Evolutionary conservation across 2,329 filamentous ascomycete species (phyloP), one percentile per base, ranked within the genome.

Genomic region (Exophiala alcalophila): DNA sequence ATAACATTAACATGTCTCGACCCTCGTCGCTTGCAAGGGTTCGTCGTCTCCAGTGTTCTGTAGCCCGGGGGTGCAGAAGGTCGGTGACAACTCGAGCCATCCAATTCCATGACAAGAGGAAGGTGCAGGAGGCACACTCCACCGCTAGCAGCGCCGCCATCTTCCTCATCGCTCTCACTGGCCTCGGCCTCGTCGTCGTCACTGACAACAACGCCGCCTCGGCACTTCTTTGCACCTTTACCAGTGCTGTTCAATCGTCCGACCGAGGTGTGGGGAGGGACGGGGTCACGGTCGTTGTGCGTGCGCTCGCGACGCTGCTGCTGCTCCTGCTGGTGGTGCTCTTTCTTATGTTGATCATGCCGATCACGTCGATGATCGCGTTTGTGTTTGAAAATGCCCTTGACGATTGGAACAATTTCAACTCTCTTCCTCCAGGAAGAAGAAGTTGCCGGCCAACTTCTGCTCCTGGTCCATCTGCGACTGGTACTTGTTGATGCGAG

Each of bases 401-500:
- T 60, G 7, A 27, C 23, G 12, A n/a, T 65, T 41, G 37, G 19
- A 64, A 75, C 77, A 74, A 78, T 73, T 87, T 82, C 73, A 83
- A 70, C 71, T 77, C 63, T 81, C 77, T 61, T 96, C 90, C 67
- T 97, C 91, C 67, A 97, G 68, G 85, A 97, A 97, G 83, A 95
- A 96, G 73, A 85, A 98, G 72, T 97, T 97, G 59, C 94, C 94
- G 54, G 70, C 71, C 60, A 89, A 59, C 77, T 98, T 98, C 77
- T 98, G 92, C 65, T 97, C 92, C 67, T 96, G 90, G 68, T 98
- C 92, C 57, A 97, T 79, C 74, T 98, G 92, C 63, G 86, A 92
- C 68, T 90, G 83, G 62, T 81, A 73, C 79, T 98, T 98, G 80
- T 98, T 98, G 76, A 98, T 98, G 71, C 94, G 88, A 51, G 94